These are phyloP conservation scores for Penicillium ochrochloron DNA, from an alignment of 495 filamentous ascomycete genomes.

Conservation along the genomic window DNA sequence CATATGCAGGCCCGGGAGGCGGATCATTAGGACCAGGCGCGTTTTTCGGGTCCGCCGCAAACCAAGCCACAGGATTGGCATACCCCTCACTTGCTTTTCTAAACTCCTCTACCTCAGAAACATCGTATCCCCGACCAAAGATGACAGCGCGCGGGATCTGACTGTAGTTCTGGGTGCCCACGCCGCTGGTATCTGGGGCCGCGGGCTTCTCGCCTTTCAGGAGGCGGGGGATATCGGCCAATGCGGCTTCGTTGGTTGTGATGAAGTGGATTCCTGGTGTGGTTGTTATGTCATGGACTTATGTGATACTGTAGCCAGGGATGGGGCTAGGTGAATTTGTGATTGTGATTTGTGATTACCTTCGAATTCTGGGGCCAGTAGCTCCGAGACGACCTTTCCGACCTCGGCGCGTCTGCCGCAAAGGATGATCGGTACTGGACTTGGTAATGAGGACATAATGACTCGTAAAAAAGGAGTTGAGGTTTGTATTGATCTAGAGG, in stretches of 20 bases:
- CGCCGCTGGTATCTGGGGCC: slow-evolving; percentile 21
- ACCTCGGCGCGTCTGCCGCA: slow-evolving; percentile 31
- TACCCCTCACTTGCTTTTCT: slow-evolving; percentile 11
- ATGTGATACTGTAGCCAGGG: not conserved
- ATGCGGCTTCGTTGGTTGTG: slow-evolving; percentile 23
- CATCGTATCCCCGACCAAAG: slow-evolving; percentile 35
- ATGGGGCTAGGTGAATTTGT: too few relatives aligned
- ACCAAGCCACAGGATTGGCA: slow-evolving; percentile 23
- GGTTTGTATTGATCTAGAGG: too few relatives aligned
- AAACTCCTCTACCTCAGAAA: slow-evolving; percentile 26
- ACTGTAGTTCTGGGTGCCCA: slow-evolving; percentile 40
- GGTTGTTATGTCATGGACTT: not conserved
- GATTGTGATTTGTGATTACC: slow-evolving; percentile 20
- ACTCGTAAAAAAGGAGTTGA: not conserved
- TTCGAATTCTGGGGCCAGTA: slow-evolving; percentile 37
- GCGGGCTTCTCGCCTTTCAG: slow-evolving; percentile 34
- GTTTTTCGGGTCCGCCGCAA: slow-evolving; percentile 22
- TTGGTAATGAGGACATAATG: slow-evolving; percentile 19
- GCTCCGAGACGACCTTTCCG: slow-evolving; percentile 31
- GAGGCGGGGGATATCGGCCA: slow-evolving; percentile 33
- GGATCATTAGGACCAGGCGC: slow-evolving; percentile 11
- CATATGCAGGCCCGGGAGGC: slow-evolving; percentile 21
- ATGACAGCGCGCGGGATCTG: slow-evolving; percentile 35
- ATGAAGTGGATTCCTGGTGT: slow-evolving; percentile 37
- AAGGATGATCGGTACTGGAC: slow-evolving; percentile 24